Evolutionary conservation across 257 asterid genomes (phyloP).

Genomic region (Dorcoceras hygrometricum): DNA sequence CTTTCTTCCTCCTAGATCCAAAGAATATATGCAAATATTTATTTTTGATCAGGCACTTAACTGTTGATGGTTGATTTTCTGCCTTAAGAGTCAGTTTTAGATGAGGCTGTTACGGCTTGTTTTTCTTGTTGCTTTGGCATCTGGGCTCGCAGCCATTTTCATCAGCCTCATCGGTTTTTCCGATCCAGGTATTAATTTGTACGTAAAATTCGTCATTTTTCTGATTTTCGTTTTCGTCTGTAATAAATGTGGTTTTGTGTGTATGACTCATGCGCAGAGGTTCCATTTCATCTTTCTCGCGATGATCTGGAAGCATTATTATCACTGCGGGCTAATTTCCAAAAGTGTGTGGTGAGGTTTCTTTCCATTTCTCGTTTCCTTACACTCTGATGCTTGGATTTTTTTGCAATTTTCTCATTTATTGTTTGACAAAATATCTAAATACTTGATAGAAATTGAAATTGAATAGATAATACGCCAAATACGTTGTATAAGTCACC

Average conservation of each 20-base stretch:
- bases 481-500: no score
- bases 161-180: conserved; percentile 65
- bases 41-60: neutral
- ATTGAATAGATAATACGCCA: neutral
- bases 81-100: conserved; percentile 19
- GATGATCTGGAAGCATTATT: conserved; percentile 69
- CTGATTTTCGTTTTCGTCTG: neutral
- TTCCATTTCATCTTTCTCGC: conserved; percentile 36
- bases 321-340: conserved; percentile 56
- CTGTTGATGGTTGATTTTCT: neutral
- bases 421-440: neutral
- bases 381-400: neutral
- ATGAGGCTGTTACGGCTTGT: conserved; percentile 75
- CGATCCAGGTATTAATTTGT: conserved; percentile 33
- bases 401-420: neutral
- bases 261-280: conserved; percentile 38
- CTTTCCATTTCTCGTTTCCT: neutral
- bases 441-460: neutral
- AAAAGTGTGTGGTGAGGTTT: conserved; percentile 80
- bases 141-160: conserved; percentile 67
- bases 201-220: neutral
- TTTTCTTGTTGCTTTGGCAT: conserved; percentile 58
- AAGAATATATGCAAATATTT: no score
- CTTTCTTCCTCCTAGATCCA: neutral
- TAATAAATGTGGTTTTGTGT: conserved; percentile 12